Base-by-base conservation (phyloP, 2,329 filamentous ascomycete species). In the Rasamsonia emersonii region DNA sequence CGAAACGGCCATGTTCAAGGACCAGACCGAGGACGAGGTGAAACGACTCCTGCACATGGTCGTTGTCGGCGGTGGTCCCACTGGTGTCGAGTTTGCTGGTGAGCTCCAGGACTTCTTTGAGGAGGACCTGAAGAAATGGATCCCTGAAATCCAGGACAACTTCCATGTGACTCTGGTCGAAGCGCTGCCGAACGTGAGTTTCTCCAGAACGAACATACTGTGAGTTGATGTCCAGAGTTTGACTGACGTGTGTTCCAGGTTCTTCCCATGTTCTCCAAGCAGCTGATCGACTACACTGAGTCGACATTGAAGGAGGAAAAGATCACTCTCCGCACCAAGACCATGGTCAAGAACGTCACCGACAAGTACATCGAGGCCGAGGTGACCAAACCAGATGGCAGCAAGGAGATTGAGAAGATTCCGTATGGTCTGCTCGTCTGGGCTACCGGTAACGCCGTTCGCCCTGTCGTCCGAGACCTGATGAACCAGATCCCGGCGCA, bases 31-130 rank as follows among this genome's bases (percentile, higher is more conserved):
- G 10, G 85, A 91, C 45, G 93, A 98, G 66, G 70, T 93, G 56
- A 81, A 93, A 68, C 86, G 91, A 47, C 77, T 98, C 50, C 74
- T 98, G 59, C 89, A 96, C 73, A 96, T 96, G 88, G 91, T 98
- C 34, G 89, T 88, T 27, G 83, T 86, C 32, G 82, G 89, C 48
- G 89, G 89, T 65, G 89, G 89, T 38, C 89, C 89, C 24, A 96
- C 89, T 33, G 89, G 89, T 68, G 91, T 98, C 46, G 91, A 98
- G 66, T 98, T 98, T 54, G 91, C 91, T 42, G 91, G 88, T 62
- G 91, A 98, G 67, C 78, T 98, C 35, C 88, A 94, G 63, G 91
- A 98, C 62, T 98, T 98, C 70, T 96, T 98, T 70, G 86, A 95
- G 64, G 79, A 93, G 50, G 91, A 98, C 63, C 80, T 98, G 62